Percentiles rank a stretch among this genome's conserved stretches.
phyloP scores from a whole-genome alignment of 371 early-diverging fungal species.

The Zychaea mexicana region DNA sequence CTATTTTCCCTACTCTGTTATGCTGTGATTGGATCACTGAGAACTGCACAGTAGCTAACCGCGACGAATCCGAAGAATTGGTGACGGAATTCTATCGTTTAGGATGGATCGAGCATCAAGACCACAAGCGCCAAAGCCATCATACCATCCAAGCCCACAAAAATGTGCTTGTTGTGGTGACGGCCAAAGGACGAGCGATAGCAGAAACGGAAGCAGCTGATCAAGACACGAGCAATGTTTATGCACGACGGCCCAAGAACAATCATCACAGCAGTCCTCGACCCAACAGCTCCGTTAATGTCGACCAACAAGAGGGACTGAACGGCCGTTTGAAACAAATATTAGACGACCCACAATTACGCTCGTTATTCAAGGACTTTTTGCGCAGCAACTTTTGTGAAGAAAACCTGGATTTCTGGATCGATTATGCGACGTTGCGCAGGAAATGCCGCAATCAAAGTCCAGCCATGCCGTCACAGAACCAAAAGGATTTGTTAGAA shows the following conservation, averaged over 20 bases:
- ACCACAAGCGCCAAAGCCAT: constrained; percentile 2
- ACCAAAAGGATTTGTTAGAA: constrained; percentile 47
- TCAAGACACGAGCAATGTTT: constrained; percentile 4
- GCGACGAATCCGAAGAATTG: constrained; percentile 62
- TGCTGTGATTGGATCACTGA: constrained; percentile 67
- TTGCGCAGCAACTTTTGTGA: constrained; percentile 71
- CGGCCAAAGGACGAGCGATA: constrained; percentile 21
- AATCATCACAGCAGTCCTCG: background rate
- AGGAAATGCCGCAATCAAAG: constrained; percentile 45
- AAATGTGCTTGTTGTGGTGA: constrained; percentile 12
- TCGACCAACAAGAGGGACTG: constrained; percentile 12
- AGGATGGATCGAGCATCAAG: constrained; percentile 56
- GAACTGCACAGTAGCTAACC: constrained; percentile 57
- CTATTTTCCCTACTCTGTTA: constrained; percentile 39
- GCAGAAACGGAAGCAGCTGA: constrained; percentile 1
- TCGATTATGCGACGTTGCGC: constrained; percentile 51
- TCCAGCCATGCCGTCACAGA: constrained; percentile 32
- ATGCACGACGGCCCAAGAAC: background rate
- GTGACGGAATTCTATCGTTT: constrained; percentile 54
- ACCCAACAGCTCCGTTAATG: background rate
- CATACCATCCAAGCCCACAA: constrained; percentile 12
- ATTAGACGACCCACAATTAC: constrained; percentile 55
- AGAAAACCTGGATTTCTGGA: constrained; percentile 73
- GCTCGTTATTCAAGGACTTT: constrained; percentile 67
- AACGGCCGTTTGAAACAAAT: constrained; percentile 51